These are phyloP conservation scores for Calonectria leucothoes DNA, from an alignment of 2,329 filamentous ascomycete genomes.

Conservation along the genomic window DNA sequence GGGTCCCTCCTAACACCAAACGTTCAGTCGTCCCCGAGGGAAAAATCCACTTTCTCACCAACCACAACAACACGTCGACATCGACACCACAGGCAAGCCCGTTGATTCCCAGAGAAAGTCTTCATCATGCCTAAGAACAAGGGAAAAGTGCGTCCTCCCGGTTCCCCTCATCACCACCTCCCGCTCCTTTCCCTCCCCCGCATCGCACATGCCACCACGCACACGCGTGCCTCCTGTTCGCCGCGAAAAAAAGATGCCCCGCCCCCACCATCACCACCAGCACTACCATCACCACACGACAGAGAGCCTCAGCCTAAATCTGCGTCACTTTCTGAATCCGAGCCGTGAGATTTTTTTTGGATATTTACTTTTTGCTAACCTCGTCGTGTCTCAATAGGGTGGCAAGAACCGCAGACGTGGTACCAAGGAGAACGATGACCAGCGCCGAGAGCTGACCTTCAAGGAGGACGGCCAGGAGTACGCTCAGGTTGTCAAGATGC, in stretches of 20 bases:
- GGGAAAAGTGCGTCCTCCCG: conserved; percentile 81
- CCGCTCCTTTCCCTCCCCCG: neutral
- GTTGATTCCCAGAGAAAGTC: conserved; percentile 15
- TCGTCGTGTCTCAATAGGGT: conserved; percentile 68
- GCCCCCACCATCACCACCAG: conserved; percentile 41
- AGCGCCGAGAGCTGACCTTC: conserved; percentile 98
- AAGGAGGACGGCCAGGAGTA: conserved; percentile 93
- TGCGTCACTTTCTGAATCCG: neutral
- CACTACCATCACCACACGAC: conserved; percentile 21
- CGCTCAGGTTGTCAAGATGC: conserved; percentile 80
- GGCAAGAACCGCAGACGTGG: conserved; percentile 98
- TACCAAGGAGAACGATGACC: conserved; percentile 99
- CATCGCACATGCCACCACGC: conserved; percentile 15
- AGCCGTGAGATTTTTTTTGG: neutral
- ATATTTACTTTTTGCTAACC: neutral
- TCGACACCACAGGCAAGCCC: conserved; percentile 27
- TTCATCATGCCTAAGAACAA: conserved; percentile 96
- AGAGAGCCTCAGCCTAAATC: neutral
- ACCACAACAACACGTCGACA: conserved; percentile 42
- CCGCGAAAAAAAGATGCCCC: conserved; percentile 34
- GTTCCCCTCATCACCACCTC: conserved; percentile 15
- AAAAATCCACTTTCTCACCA: conserved; percentile 42
- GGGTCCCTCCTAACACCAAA: conserved; percentile 15
- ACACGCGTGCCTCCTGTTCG: neutral
- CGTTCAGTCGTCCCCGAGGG: conserved; percentile 21